Conservation (phyloP, 2,329 filamentous ascomycete species). For the Fusarium mexicanum region DNA sequence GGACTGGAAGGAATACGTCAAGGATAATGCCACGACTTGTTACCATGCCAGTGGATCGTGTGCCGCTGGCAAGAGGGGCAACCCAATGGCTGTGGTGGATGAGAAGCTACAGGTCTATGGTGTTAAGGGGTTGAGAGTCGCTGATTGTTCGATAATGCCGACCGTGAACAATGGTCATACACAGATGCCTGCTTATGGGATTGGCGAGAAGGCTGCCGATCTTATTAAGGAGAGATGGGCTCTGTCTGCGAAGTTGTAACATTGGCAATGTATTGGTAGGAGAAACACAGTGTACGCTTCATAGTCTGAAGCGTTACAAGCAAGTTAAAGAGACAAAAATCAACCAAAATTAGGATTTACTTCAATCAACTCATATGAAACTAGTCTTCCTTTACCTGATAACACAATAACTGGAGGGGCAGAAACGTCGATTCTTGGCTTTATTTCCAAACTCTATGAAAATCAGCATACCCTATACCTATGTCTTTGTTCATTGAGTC, state of each 20-base stretch:
- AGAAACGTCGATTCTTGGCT: background rate
- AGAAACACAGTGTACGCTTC: background rate
- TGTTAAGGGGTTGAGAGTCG: constrained; percentile 62
- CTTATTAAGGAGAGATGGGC: constrained; percentile 55
- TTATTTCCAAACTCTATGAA: background rate
- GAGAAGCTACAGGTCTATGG: constrained; percentile 62
- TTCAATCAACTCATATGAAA: accelerated
- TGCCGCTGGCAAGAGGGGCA: constrained; percentile 50
- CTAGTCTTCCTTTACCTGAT: background rate
- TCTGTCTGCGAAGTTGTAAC: background rate
- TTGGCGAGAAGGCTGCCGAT: constrained; percentile 62
- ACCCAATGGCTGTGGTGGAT: constrained; percentile 65
- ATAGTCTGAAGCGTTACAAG: too few relatives aligned
- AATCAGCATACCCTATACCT: background rate
- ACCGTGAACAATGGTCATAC: constrained; percentile 58
- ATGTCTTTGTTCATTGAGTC: too few relatives aligned
- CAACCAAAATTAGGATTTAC: background rate
- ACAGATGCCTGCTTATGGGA: constrained; percentile 67
- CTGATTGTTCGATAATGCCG: constrained; percentile 63
- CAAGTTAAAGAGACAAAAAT: background rate
- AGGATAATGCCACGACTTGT: constrained; percentile 68
- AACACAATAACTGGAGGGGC: background rate
- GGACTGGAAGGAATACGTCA: constrained; percentile 66
- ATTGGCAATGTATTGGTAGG: background rate
- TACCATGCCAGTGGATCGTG: constrained; percentile 46